These are phyloP conservation scores for Aegilops bicornis DNA, from an alignment of 176 grass and related monocot genomes.

Conservation along the genomic window DNA sequence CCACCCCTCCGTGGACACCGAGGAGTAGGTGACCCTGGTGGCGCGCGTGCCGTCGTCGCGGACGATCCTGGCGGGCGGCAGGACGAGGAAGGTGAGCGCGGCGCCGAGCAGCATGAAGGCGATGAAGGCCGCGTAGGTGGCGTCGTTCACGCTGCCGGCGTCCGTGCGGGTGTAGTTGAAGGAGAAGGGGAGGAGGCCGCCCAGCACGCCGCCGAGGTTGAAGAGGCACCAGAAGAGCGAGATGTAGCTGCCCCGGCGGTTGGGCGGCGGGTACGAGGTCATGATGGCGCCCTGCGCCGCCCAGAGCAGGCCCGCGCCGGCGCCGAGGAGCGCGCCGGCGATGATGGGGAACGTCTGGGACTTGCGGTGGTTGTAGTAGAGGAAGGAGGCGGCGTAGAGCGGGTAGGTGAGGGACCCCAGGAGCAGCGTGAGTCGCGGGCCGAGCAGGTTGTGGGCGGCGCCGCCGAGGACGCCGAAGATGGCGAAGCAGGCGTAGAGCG, in stretches of 20 bases:
- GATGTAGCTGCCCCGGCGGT: conserved; percentile 79
- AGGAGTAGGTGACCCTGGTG: conserved; percentile 51
- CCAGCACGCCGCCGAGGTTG: conserved; percentile 91
- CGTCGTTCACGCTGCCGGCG: conserved; percentile 57
- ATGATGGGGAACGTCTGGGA: conserved; percentile 52
- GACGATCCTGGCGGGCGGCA: conserved; percentile 53
- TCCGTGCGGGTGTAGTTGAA: conserved; percentile 54
- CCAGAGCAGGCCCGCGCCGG: conserved; percentile 86
- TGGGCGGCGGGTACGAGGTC: conserved; percentile 76
- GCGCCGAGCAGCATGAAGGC: conserved; percentile 74
- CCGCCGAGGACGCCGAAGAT: conserved; percentile 84
- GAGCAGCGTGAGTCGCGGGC: conserved; percentile 71
- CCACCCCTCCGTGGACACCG: conserved; percentile 39
- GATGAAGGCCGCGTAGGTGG: conserved; percentile 85
- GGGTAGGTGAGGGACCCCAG: conserved; percentile 68
- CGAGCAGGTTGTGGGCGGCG: conserved; percentile 78
- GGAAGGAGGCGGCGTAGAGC: conserved; percentile 84
- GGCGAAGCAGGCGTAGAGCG: conserved; percentile 85
- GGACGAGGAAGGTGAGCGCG: conserved; percentile 46
- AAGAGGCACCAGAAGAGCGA: conserved; percentile 95
- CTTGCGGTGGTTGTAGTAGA: conserved; percentile 84
- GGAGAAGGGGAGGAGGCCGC: conserved; percentile 90
- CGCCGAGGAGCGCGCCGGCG: conserved; percentile 74
- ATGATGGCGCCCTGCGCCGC: conserved; percentile 87
- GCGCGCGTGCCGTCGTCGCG: conserved; percentile 71